Conservation (phyloP, 1,139 yeast species). For the Debaryomycetaceae sp. region DNA sequence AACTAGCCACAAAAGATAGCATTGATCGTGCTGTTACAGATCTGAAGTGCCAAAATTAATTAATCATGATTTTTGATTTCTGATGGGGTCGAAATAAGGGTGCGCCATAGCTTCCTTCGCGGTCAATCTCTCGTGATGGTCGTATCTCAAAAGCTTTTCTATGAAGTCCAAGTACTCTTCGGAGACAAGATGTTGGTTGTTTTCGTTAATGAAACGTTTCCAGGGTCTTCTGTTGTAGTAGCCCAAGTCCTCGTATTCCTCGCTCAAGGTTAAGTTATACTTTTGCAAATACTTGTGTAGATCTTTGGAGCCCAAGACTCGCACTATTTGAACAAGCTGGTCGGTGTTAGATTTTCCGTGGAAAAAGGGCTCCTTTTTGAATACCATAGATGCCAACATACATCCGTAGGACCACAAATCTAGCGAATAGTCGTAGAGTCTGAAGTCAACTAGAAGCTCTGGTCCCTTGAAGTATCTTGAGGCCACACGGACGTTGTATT, state of each 20-base stretch:
- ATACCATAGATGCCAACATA: constrained; percentile 95
- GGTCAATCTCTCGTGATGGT: constrained; percentile 91
- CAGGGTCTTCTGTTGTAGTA: constrained; percentile 86
- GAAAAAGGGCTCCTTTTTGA: constrained; percentile 95
- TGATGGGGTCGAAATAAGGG: constrained; percentile 52
- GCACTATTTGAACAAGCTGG: constrained; percentile 90
- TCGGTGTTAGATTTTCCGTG: constrained; percentile 96
- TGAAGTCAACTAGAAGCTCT: constrained; percentile 87
- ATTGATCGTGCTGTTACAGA: not conserved
- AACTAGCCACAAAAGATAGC: not conserved
- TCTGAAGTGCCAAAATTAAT: not conserved
- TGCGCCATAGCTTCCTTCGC: constrained; percentile 95
- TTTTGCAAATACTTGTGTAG: constrained; percentile 69
- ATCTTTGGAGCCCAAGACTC: constrained; percentile 89
- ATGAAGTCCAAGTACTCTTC: constrained; percentile 76
- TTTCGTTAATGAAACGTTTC: constrained; percentile 72
- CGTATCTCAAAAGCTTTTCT: constrained; percentile 80
- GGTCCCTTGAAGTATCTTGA: constrained; percentile 99
- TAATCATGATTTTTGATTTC: constrained; percentile 10
- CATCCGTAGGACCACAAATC: constrained; percentile 98
- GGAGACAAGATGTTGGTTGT: constrained; percentile 67
- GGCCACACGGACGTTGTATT: constrained; percentile 95
- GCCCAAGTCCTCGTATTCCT: constrained; percentile 81
- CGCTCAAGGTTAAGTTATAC: constrained; percentile 72
- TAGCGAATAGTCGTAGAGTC: constrained; percentile 89